Base-by-base conservation (phyloP, 2,329 filamentous ascomycete genomes). In the Trichoderma breve region DNA sequence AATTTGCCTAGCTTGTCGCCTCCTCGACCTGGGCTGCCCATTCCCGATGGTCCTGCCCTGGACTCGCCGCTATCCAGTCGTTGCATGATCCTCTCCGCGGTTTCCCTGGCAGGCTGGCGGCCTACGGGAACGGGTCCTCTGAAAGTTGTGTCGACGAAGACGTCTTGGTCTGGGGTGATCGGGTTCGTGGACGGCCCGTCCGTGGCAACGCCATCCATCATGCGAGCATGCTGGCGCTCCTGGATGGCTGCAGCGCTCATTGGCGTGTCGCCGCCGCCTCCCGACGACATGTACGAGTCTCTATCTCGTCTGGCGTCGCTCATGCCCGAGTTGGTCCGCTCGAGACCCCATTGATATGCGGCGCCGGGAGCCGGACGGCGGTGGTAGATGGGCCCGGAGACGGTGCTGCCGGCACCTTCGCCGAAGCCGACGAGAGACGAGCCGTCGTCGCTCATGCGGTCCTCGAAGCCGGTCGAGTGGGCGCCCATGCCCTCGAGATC, bases 351-450 rank as follows among this genome's bases (percentile, higher is more conserved):
- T 74, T 82, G 76, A 74, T 78, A 77, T 81, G 72, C 79, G 72
- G 76, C 82, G 74, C 78, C 82, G 75, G 84, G 85, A 74, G 81
- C 81, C 65, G 84, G 80, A 62, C 87, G 80, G 73, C 87, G 82
- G 80, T 88, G 84, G 82, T 92, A 87, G 78, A 92, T 92, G 51
- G 93, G 93, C 0, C 94, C 94, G 73, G 91, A 93, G 71, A 95
- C 91, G 6, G 94, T 94, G 80, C 92, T 94, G 76, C 92, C 93
- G 11, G 95, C 95, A 39, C 95, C 95, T 80, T 98, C 95, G 64
- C 95, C 95, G 76, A 98, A 98, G 0, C 92, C 95, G 11, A 98
- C 95, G 6, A 98, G 86, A 74, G 92, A 95, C 3, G 90, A 91
- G 8, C 91, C 92, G 77, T 97, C 94, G 76, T 97, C 94, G 76